A percentile compares a stretch with the other conserved stretches of the same genome.
These are phyloP conservation scores for Penicillium verhagenii DNA, from an alignment of 495 filamentous ascomycete genomes.

Conservation along the genomic window DNA sequence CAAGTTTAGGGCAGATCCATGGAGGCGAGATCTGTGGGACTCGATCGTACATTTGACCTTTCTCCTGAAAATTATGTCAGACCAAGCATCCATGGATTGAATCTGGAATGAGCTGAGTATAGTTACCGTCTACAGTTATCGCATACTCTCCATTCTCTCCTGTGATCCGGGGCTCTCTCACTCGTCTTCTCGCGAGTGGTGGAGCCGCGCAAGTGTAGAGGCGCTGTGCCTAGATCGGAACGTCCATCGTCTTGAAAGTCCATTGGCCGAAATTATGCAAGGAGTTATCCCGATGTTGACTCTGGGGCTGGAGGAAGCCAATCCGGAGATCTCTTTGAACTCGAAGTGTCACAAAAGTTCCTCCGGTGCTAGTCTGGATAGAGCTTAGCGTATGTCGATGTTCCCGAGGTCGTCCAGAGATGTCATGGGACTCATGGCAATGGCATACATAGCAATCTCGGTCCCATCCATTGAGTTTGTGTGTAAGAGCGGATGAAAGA, in stretches of 20 bases:
- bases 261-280: not conserved
- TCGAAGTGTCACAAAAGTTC: not conserved
- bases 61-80: not conserved
- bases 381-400: not conserved
- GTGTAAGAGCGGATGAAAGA: too few species aligned
- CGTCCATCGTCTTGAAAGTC: not conserved
- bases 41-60: not conserved
- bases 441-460: too few species aligned
- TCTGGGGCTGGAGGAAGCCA: not conserved
- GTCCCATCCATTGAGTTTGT: too few species aligned
- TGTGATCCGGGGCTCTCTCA: too few species aligned
- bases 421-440: too few species aligned
- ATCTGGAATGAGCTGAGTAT: not conserved
- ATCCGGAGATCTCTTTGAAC: not conserved
- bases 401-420: too few species aligned
- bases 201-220: not conserved
- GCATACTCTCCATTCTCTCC: slow-evolving; percentile 9
- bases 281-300: not conserved
- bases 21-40: not conserved
- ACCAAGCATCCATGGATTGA: too few species aligned
- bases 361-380: not conserved
- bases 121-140: slow-evolving; percentile 16
- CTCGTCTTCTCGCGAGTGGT: too few species aligned
- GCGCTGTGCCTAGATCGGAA: not conserved
- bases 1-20: not conserved